Evolutionary conservation across 495 filamentous ascomycete genomes (phyloP).

Genomic region (Chaetomium cochliodes): DNA sequence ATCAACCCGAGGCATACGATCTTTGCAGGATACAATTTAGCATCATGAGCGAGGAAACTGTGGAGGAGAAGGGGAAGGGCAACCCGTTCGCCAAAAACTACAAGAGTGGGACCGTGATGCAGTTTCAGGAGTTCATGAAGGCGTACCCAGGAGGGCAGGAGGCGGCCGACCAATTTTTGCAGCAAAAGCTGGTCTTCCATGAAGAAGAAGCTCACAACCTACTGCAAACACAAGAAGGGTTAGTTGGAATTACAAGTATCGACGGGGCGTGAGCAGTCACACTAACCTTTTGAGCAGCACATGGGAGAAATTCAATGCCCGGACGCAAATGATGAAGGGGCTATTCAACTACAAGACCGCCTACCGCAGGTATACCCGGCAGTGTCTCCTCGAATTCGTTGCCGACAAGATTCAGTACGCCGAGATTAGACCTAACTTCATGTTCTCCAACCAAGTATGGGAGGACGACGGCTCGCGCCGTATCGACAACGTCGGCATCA

Average conservation of each 20-base stretch:
- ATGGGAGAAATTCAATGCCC: constrained; percentile 55
- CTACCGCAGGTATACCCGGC: constrained; percentile 47
- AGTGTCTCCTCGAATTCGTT: constrained; percentile 51
- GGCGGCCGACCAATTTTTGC: constrained; percentile 43
- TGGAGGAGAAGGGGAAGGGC: constrained; percentile 20
- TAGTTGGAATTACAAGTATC: constrained; percentile 7
- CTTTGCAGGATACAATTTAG: constrained; percentile 52
- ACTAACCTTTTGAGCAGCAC: constrained; percentile 38
- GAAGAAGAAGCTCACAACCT: constrained; percentile 47
- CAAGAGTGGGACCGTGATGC: constrained; percentile 36
- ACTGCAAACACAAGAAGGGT: constrained; percentile 43
- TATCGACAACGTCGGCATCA: constrained; percentile 49
- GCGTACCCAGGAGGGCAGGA: constrained; percentile 27
- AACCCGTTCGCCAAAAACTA: constrained; percentile 33
- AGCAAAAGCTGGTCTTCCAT: constrained; percentile 50
- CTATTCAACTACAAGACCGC: constrained; percentile 57
- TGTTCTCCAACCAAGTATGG: constrained; percentile 53
- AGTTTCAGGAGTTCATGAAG: constrained; percentile 38
- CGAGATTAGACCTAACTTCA: constrained; percentile 58
- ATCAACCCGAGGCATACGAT: constrained; percentile 32
- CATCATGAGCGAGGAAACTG: constrained; percentile 37
- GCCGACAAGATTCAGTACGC: constrained; percentile 58
- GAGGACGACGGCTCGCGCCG: constrained; percentile 43
- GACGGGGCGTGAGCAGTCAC: not conserved
- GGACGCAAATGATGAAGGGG: constrained; percentile 61